Conservation (phyloP, 306 rosid species). For the Carpinus viminea region DNA sequence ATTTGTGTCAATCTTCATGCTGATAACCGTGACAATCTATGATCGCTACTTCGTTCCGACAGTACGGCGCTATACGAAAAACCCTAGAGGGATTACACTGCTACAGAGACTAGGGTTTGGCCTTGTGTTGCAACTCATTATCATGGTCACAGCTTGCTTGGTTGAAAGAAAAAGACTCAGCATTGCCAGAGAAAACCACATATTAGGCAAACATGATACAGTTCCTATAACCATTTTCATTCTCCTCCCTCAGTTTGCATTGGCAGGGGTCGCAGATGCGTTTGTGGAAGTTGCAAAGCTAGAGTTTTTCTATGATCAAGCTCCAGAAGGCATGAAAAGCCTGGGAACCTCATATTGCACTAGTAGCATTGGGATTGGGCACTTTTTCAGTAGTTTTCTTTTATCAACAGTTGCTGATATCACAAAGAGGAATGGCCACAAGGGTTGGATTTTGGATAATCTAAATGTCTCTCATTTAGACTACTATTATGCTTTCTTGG, state of each 20-base stretch:
- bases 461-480: slow-evolving; percentile 64
- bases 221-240: slow-evolving; percentile 73
- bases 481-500: slow-evolving; percentile 65
- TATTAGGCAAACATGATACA: slow-evolving; percentile 26
- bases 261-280: slow-evolving; percentile 66
- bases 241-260: slow-evolving; percentile 74
- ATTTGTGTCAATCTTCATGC: slow-evolving; percentile 59
- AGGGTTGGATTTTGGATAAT: slow-evolving; percentile 78
- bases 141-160: slow-evolving; percentile 52
- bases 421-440: slow-evolving; percentile 46
- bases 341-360: slow-evolving; percentile 72
- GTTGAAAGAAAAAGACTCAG: slow-evolving; percentile 57
- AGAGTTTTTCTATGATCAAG: slow-evolving; percentile 86
- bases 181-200: slow-evolving; percentile 43
- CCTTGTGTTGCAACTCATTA: slow-evolving; percentile 45
- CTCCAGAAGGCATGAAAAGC: slow-evolving; percentile 79
- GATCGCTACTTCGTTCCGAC: slow-evolving; percentile 57
- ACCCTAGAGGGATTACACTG: slow-evolving; percentile 85
- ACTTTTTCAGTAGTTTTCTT: slow-evolving; percentile 61
- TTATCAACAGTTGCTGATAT: slow-evolving; percentile 53
- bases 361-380: slow-evolving; percentile 61
- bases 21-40: slow-evolving; percentile 55
- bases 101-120: slow-evolving; percentile 78
- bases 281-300: slow-evolving; percentile 70
- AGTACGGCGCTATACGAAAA: slow-evolving; percentile 51